phyloP scores from a whole-genome alignment of 108 stramenopile genomes.

The Cylindrotheca closterium region DNA sequence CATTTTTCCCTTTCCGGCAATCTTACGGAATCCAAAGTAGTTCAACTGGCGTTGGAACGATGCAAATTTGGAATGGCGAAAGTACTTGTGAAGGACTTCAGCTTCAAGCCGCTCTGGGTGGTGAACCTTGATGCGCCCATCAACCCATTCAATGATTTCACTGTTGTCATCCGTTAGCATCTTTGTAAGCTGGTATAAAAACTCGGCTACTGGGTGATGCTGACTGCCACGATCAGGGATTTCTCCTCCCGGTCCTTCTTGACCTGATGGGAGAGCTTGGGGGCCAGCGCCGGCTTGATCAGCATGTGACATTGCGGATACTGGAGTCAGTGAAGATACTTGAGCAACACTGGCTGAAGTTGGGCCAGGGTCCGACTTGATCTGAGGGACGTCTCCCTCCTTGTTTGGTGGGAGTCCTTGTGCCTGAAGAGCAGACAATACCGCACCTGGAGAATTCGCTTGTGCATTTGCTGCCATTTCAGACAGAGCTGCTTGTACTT shows the following conservation, averaged over 20 bases:
- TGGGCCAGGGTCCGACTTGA: neutral
- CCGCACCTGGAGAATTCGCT: neutral
- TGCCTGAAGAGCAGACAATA: neutral
- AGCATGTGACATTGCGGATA: neutral
- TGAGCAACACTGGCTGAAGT: neutral
- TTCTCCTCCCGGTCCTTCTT: conserved; percentile 3
- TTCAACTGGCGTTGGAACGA: conserved; percentile 89
- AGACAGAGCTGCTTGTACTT: conserved; percentile 20
- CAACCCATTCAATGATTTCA: conserved; percentile 82
- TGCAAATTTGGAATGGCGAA: conserved; percentile 90
- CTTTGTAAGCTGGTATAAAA: conserved; percentile 88
- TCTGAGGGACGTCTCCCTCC: neutral
- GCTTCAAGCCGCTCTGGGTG: conserved; percentile 74
- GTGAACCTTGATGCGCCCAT: conserved; percentile 78
- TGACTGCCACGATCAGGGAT: conserved; percentile 13
- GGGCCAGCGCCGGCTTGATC: neutral
- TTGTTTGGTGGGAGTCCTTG: neutral
- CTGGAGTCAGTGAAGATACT: neutral
- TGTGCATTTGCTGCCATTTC: neutral
- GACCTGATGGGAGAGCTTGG: neutral
- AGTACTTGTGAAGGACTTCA: conserved; percentile 84
- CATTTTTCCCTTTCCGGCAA: conserved; percentile 93
- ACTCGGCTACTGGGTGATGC: conserved; percentile 57
- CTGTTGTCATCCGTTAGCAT: conserved; percentile 88
- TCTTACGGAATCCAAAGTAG: conserved; percentile 92